Base-by-base conservation (phyloP, 2,329 filamentous ascomycete genomes). In the Trichoderma aggressivum region DNA sequence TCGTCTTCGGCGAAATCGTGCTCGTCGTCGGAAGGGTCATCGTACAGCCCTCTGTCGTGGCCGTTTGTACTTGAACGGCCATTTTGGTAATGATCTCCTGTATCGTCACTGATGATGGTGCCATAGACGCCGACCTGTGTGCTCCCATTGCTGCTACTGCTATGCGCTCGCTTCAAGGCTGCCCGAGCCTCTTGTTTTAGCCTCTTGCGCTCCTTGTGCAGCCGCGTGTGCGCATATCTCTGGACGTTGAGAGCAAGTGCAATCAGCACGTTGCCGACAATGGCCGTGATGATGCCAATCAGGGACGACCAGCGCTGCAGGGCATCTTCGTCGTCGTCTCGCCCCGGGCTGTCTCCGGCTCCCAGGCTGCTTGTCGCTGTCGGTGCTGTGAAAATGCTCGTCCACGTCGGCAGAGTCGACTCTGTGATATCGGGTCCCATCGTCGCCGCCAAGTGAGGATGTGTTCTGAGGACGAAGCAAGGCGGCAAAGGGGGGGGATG, bases 211-310 rank as follows among this genome's bases (percentile, higher is more conserved):
- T 94, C 90, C 75, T 90, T 87, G 73, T 93, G 90, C 73, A 99
- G 87, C 70, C 91, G 89, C 71, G 96, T 93, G 79, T 99, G 96
- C 39, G 96, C 95, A 80, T 98, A 98, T 74, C 96, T 90, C 82
- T 99, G 96, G 63, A 97, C 95, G 79, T 99, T 99, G 73, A 99
- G 88, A 14, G 96, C 96, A 74, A 99, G 90, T 1, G 95, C 97
- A 75, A 99, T 98, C 67, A 99, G 87, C 39, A 98, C 85, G 78
- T 99, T 99, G 70, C 96, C 96, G 65, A 92, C 87, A 77, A 99
- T 97, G 64, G 96, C 94, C 3, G 94, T 97, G 68, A 95, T 82
- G 77, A 99, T 98, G 76, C 96, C 96, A 78, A 99, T 98, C 68
- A 98, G 85, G 30, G 94, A 97, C 60, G 94, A 97, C 94, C 95